Base-by-base conservation (phyloP, 169 alveolate genomes). In the Plasmodium ovale region DNA sequence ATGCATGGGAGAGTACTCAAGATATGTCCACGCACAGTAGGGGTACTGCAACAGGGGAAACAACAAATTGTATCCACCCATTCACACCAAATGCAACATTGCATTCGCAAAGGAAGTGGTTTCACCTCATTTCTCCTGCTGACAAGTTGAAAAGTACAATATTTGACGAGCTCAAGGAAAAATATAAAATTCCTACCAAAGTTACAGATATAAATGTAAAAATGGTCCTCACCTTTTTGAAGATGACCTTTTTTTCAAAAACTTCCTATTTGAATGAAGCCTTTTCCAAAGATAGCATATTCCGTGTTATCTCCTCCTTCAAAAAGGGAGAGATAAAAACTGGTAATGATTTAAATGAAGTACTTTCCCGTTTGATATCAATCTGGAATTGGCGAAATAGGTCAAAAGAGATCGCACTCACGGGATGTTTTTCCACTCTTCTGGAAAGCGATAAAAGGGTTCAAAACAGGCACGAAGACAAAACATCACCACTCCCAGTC, bases 101-200 rank as follows among this genome's bases (percentile, higher is more conserved):
- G 7, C 67, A 29, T 7, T 19, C 31, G 2, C 14, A 58, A 65
- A 73, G 62, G 29, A 25, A 62, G 19, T 25, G 53, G 1, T 59
- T 62, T 35, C 49, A 19, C 37, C 62, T 77, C 39, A 42, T 68
- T 1, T 44, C 47, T 54, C 59, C 88, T 9, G 42, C 25, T 35
- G 88, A 77, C 47, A 77, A 62, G 31, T 4, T 77, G n/a, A 44
- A 54, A 77, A 47, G 14, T 27, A 6, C 16, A 6, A 31, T 3
- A 6, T 77, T 60, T 67, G 56, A 49, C 0, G 44, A 77, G 25
- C 29, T 77, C 23, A 77, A 62, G 56, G 51, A 47, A 19, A 23
- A 44, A 54, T 77, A 77, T 77, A 64, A 77, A n/a, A 62, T 77
- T 1, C 23, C 60, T 21, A 77, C 88, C 0, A 77, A 77, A 77